Conservation (phyloP, 1,284 basidiomycete species). For the Sporisorium iseilematis-ciliati region DNA sequence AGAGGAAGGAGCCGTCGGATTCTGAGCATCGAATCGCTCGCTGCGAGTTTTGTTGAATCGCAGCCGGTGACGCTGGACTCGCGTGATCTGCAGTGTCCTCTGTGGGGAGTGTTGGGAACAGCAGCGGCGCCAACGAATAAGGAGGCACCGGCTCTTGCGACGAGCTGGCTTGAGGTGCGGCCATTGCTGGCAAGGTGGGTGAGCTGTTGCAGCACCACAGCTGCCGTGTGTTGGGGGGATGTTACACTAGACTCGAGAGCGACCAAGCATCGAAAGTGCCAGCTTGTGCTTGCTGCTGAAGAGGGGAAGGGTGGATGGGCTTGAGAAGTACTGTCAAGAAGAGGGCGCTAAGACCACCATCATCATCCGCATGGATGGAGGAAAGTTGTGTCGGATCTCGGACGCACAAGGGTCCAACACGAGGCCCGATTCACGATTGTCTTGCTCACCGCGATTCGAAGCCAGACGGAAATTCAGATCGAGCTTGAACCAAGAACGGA, state of each 20-base stretch:
- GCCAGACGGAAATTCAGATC: conserved; percentile 28
- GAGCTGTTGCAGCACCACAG: neutral
- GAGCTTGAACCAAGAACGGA: conserved; percentile 22
- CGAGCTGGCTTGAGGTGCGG: conserved; percentile 2
- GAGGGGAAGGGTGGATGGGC: no score
- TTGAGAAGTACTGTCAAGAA: neutral
- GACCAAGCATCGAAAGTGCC: neutral
- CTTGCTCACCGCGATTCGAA: conserved; percentile 1
- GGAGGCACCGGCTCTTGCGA: conserved; percentile 44
- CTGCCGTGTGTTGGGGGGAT: neutral
- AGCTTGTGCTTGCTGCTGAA: neutral
- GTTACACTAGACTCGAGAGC: neutral
- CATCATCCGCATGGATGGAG: conserved; percentile 1
- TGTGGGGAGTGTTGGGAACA: conserved; percentile 50
- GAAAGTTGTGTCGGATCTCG: conserved; percentile 25
- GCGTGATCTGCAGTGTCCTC: conserved; percentile 8
- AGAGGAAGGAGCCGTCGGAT: conserved; percentile 46
- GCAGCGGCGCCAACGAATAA: conserved; percentile 46
- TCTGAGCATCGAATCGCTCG: conserved; percentile 46
- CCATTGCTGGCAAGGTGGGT: conserved; percentile 18
- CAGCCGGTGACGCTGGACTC: conserved; percentile 50
- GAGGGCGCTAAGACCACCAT: conserved; percentile 17
- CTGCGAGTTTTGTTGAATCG: conserved; percentile 40
- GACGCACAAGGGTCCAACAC: conserved; percentile 21
- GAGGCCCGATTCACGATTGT: conserved; percentile 15